Conservation (phyloP, 1,139 yeast genomes). For the Taphrina wiesneri region DNA sequence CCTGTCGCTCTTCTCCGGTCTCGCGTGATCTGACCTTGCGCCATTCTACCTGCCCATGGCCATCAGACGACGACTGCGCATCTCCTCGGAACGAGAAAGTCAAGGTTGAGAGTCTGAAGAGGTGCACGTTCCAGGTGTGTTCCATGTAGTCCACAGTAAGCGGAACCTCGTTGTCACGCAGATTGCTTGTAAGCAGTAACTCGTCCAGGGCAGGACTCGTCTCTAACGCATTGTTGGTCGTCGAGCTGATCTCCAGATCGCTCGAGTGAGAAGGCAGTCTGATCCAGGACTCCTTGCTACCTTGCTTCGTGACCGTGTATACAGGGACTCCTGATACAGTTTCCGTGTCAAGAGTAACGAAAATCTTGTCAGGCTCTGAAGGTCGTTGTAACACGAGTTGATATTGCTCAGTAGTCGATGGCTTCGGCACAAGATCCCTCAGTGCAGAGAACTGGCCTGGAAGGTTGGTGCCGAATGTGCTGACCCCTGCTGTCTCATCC, state of each 20-base stretch:
- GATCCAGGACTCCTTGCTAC: background rate
- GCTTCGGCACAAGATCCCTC: background rate
- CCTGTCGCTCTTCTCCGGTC: background rate
- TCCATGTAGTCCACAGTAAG: background rate
- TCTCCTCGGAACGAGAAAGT: background rate
- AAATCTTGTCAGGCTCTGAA: background rate
- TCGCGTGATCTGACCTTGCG: background rate
- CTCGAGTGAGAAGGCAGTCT: background rate
- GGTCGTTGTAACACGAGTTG: background rate
- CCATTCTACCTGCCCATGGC: background rate
- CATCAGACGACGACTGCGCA: background rate
- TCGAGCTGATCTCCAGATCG: background rate
- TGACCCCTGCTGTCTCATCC: background rate
- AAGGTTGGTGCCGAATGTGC: conserved; percentile 9
- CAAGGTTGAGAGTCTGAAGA: background rate
- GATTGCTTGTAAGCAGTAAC: background rate
- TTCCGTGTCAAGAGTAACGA: background rate
- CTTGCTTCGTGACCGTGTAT: background rate
- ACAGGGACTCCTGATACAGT: background rate
- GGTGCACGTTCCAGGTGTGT: background rate
- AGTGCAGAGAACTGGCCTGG: conserved; percentile 2
- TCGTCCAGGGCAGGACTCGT: background rate
- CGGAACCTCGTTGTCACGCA: background rate
- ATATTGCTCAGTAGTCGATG: background rate
- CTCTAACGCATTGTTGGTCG: background rate